These are phyloP conservation scores for Suillus brevipes DNA, from an alignment of 768 basidiomycete genomes.

Conservation along the genomic window DNA sequence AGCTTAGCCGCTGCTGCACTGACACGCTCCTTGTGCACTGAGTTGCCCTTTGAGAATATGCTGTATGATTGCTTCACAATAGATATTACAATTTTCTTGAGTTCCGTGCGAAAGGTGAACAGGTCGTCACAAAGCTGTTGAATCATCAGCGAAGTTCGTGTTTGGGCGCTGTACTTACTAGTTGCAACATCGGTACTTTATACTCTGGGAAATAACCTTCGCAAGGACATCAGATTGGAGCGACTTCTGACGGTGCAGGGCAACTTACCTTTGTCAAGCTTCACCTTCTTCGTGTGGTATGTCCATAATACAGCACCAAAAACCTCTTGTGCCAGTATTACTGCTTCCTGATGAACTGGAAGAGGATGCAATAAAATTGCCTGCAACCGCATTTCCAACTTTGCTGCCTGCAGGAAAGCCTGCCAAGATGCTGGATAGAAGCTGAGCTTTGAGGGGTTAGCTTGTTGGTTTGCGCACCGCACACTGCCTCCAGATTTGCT, in stretches of 20 bases:
- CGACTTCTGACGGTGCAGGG: neutral
- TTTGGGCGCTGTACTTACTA: neutral
- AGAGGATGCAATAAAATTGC: neutral
- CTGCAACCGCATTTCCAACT: neutral
- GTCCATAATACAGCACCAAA: neutral
- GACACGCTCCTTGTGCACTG: neutral
- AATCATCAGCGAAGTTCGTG: neutral
- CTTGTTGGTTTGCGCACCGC: neutral
- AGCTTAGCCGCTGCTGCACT: neutral
- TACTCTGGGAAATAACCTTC: neutral
- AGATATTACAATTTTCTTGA: neutral
- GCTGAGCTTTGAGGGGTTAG: neutral
- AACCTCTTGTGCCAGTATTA: neutral
- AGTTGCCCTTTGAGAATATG: neutral
- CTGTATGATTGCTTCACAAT: neutral
- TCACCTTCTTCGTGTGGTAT: neutral
- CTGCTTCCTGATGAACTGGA: neutral
- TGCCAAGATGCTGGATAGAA: neutral
- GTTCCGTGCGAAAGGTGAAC: neutral
- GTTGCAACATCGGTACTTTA: neutral
- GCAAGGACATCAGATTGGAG: neutral
- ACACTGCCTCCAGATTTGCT: neutral
- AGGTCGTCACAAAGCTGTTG: neutral
- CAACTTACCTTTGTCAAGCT: neutral
- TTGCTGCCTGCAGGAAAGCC: neutral